Percentiles rank a stretch among this genome's conserved stretches.
Conservation (phyloP, 345 rosid genomes). For the Nasturtium officinale region DNA sequence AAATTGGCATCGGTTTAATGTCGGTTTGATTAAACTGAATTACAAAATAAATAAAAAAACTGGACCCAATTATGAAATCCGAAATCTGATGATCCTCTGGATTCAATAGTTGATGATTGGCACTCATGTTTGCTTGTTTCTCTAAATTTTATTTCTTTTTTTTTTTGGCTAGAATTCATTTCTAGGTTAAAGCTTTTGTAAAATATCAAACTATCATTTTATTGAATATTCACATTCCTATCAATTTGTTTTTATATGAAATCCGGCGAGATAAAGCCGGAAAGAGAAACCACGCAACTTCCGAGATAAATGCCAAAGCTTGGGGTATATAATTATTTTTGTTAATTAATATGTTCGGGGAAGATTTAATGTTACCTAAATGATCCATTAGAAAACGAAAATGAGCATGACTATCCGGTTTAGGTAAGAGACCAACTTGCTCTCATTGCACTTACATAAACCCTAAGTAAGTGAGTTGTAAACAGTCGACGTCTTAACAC, state of each 20-base stretch:
- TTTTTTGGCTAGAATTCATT: too few species aligned
- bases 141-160: too few species aligned
- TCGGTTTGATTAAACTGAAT: not conserved
- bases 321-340: not conserved
- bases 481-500: constrained; percentile 52
- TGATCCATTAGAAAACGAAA: constrained; percentile 1
- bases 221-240: too few species aligned
- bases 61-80: not conserved
- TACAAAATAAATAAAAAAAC: too few species aligned
- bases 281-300: too few species aligned
- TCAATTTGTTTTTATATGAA: too few species aligned
- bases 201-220: too few species aligned
- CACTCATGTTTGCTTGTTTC: too few species aligned
- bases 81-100: too few species aligned
- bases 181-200: too few species aligned
- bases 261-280: too few species aligned
- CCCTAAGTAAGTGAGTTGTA: constrained; percentile 34
- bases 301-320: not conserved
- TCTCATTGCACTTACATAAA: constrained; percentile 18
- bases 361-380: constrained; percentile 23
- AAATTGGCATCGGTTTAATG: not conserved
- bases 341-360: constrained; percentile 30
- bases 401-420: constrained; percentile 34
- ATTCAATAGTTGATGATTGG: too few species aligned
- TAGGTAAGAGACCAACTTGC: constrained; percentile 42